Evolutionary conservation across 2,329 filamentous ascomycete species (phyloP), one percentile per base, ranked within the genome.

Genomic region (Lizonia empirigonia): DNA sequence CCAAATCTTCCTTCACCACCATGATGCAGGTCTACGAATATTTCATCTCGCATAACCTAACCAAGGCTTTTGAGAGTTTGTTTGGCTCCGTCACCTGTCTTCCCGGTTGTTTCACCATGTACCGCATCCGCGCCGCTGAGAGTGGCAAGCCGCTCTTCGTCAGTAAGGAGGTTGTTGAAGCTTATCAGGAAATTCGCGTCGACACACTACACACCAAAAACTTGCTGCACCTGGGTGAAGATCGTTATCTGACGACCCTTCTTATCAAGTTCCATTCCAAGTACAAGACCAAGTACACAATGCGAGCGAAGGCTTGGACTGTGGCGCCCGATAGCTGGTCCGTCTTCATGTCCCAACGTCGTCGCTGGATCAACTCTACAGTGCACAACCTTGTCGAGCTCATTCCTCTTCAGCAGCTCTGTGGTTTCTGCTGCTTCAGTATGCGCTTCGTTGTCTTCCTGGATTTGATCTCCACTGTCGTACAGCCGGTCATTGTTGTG

Each of bases 11-110:
- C 1, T 91, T 95, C 69, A 85, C 96, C 62, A 99, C 94, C 42
- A 97, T 97, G 93, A 99, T 99, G 72, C 94, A 99, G 76, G 93
- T 99, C 26, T 99, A 97, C 80, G 93, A 99, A 76, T 99, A 99
- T 82, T 99, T 92, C 79, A 99, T 99, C 68, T 97, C 93, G 42
- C 93, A 99, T 80, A 96, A 97, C 73, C 77, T 99, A 63, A 87
- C 90, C 63, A 97, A 99, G 78, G 94, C 93, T 10, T 99, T 99
- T 73, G 93, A 97, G 76, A 94, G 89, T 77, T 82, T 99, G 65
- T 99, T 99, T 70, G 94, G 93, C 50, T 96, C 90, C 62, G 93
- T 99, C 63, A 99, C 94, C 41, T 99, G 94, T 82, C 81, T 99
- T 70, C 94, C 94, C 19, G 94, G 94, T 80, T 99, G 94, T 84